phyloP scores from a whole-genome alignment of 176 grass and related monocot species.

The Saccharum spontaneum region DNA sequence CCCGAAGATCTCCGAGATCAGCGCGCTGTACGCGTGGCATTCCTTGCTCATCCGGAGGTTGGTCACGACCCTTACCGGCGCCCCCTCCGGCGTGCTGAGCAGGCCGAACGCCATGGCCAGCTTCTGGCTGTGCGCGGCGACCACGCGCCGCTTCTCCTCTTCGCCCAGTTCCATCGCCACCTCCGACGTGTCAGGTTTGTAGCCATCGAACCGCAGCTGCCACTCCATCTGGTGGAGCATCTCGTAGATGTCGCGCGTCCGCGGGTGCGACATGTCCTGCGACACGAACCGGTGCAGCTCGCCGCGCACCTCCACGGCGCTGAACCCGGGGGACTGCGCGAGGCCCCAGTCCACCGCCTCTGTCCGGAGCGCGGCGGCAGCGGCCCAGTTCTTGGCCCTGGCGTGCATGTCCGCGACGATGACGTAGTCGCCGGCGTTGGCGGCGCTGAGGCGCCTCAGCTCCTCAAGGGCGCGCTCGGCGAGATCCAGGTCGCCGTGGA shows the following conservation, averaged over 20 bases:
- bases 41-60: slow-evolving; percentile 79
- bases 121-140: slow-evolving; percentile 70
- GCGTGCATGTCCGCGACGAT: slow-evolving; percentile 76
- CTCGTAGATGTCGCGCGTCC: slow-evolving; percentile 55
- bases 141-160: slow-evolving; percentile 57
- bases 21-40: slow-evolving; percentile 66
- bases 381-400: slow-evolving; percentile 32
- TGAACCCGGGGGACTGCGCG: slow-evolving; percentile 47
- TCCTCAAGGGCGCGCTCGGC: slow-evolving; percentile 41
- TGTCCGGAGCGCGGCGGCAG: slow-evolving; percentile 39
- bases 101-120: slow-evolving; percentile 83
- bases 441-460: slow-evolving; percentile 33
- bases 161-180: slow-evolving; percentile 48
- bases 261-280: slow-evolving; percentile 60
- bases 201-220: slow-evolving; percentile 66
- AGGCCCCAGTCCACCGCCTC: slow-evolving; percentile 50
- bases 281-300: slow-evolving; percentile 72
- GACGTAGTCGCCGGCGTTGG: slow-evolving; percentile 64
- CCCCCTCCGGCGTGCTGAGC: slow-evolving; percentile 45
- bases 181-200: slow-evolving; percentile 62
- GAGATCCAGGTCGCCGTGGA: slow-evolving; percentile 52
- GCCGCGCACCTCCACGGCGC: slow-evolving; percentile 75
- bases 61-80: slow-evolving; percentile 56
- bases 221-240: slow-evolving; percentile 83
- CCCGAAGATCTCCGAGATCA: slow-evolving; percentile 60